Evolutionary conservation across 352 stramenopile species (phyloP), one percentile per base, ranked within the genome.

Genomic region (Phytophthora syringae): DNA sequence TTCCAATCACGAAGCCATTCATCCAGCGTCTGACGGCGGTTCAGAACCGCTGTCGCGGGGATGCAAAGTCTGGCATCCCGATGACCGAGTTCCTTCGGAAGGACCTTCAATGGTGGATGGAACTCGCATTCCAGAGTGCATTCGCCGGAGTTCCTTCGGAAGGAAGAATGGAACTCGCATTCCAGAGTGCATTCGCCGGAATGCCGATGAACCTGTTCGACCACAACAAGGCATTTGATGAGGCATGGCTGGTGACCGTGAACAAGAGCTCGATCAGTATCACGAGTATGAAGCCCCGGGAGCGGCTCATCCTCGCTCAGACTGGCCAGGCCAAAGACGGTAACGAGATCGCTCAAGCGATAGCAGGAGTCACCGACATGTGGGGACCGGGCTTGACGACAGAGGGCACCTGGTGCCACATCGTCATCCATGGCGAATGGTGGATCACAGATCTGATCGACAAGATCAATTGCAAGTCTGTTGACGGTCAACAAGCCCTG

Each of bases 1-100:
- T 43, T 56, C 55, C 45, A 5, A 36, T 56, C 9, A 56, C 45
- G 1, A 64, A 56, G 25, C 55, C 55, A 22, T 64, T 64, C 34
- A 56, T 64, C 2, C 55, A 56, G n/a, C 30, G 44, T 1, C 5
- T 64, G 12, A 25, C 20, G 1, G 24, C n/a, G n/a, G 32, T 51
- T 32, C 45, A 56, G 18, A 52, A 7, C 20, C 24, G 52, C 4
- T 44, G 24, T 32, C 36, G 22, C 2, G 20, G 21, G 16, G 6
- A 18, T 11, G 7, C 20, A 18, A 52, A 21, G 12, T 24, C 44
- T 5, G 55, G 55, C 2, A 22, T 50, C 0, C 22, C 55, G 1
- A 56, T 63, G 55, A 36, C 30, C 6, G 16, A 50, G 4, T 49
- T 42, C 36, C 44, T 63, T 55, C 44, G 13, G 43, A 61, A 61